Conservation (phyloP, 1,284 basidiomycete genomes). For the Boletus hoseneyae region DNA sequence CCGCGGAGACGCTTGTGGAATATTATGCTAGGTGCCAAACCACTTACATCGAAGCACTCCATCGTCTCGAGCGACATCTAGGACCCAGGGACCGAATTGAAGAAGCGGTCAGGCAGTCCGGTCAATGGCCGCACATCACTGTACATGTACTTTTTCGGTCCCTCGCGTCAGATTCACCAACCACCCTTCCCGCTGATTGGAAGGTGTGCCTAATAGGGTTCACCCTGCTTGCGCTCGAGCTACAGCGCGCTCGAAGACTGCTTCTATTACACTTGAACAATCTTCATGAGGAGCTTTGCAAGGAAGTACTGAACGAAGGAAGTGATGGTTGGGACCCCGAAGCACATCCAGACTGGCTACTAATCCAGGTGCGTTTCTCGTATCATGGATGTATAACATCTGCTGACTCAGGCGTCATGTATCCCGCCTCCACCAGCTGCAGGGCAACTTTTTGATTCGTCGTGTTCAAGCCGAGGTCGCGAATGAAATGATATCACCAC, state of each 20-base stretch:
- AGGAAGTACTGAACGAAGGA: conserved; percentile 23
- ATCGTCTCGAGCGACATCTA: no score
- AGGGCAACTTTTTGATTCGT: conserved; percentile 40
- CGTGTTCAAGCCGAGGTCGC: conserved; percentile 40
- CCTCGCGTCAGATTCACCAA: background rate
- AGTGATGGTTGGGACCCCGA: no score
- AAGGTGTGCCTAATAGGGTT: background rate
- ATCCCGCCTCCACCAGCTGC: conserved; percentile 33
- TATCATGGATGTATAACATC: background rate
- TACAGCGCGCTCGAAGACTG: background rate
- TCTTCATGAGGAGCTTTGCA: conserved; percentile 3
- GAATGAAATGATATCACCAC: background rate
- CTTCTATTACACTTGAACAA: background rate
- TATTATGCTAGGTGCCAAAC: no score
- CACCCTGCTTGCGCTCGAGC: background rate
- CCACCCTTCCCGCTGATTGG: background rate
- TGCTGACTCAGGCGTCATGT: background rate
- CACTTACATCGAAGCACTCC: no score
- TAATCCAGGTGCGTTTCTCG: no score
- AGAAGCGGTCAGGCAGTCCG: no score
- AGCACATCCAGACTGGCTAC: no score
- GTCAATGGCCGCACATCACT: background rate
- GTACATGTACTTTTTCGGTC: background rate
- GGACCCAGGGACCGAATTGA: no score
- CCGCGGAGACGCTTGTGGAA: no score